A percentile compares a stretch with the other conserved stretches of the same genome.
phyloP scores from a whole-genome alignment of 1,284 basidiomycete genomes.

The Apiotrichum gracile region DNA sequence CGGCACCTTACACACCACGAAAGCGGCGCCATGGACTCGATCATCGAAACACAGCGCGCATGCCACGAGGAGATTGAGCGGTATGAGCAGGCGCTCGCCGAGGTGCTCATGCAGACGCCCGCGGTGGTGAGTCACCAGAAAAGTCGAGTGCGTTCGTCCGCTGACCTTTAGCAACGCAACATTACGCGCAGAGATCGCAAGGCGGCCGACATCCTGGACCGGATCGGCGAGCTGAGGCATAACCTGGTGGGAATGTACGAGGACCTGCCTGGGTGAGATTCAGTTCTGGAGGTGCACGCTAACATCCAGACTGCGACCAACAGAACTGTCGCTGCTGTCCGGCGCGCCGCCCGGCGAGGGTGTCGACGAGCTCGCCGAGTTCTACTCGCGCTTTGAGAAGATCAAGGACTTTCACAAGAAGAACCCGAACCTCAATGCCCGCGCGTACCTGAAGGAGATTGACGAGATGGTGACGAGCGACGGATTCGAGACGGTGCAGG shows the following conservation, averaged over 20 bases:
- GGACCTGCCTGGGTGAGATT: conserved; percentile 55
- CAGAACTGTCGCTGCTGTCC: conserved; percentile 47
- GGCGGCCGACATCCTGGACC: conserved; percentile 75
- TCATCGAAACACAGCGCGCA: conserved; percentile 85
- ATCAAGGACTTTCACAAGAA: conserved; percentile 93
- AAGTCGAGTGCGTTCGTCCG: background rate
- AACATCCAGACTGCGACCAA: conserved; percentile 49
- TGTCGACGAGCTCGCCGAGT: conserved; percentile 74
- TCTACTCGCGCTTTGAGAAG: conserved; percentile 87
- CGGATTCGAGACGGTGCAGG: conserved; percentile 47
- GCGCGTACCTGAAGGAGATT: conserved; percentile 73
- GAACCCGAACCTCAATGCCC: conserved; percentile 80
- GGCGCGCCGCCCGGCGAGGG: conserved; percentile 49
- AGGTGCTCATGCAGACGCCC: conserved; percentile 50
- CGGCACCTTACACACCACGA: background rate
- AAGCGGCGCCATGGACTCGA: conserved; percentile 65
- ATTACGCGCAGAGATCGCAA: conserved; percentile 76
- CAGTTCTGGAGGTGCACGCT: background rate
- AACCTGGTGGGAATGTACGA: conserved; percentile 66
- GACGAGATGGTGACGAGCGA: conserved; percentile 57
- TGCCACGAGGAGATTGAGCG: conserved; percentile 93
- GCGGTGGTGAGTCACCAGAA: conserved; percentile 35
- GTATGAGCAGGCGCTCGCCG: conserved; percentile 58
- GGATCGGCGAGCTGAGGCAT: conserved; percentile 64
- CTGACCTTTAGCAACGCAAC: conserved; percentile 50